Conservation (phyloP, 441 rosid genomes). For the Daphne laureola region DNA sequence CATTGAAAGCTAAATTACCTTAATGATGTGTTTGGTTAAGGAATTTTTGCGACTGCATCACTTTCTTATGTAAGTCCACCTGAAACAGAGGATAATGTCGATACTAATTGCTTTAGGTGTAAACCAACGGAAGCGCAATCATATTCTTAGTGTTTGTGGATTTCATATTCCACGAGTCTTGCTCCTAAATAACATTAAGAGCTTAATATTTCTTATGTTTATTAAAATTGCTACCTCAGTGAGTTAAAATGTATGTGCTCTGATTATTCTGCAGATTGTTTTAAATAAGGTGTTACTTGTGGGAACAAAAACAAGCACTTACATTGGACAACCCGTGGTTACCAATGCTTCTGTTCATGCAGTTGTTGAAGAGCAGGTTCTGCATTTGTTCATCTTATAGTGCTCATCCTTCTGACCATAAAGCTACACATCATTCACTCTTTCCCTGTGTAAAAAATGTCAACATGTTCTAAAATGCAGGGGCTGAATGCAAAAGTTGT, state of each 20-base stretch:
- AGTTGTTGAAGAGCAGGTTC: slow-evolving; percentile 84
- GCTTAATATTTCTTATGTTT: no score
- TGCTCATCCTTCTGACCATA: slow-evolving; percentile 3
- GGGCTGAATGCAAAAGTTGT: slow-evolving; percentile 73
- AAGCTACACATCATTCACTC: background rate
- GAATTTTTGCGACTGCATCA: no score
- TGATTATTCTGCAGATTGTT: slow-evolving; percentile 39
- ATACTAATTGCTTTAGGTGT: no score
- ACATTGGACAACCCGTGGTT: slow-evolving; percentile 85
- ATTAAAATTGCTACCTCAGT: no score
- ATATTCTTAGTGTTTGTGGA: no score
- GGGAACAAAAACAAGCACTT: slow-evolving; percentile 74
- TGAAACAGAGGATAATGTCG: no score
- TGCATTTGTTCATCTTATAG: background rate
- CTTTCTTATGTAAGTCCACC: no score
- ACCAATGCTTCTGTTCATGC: slow-evolving; percentile 95
- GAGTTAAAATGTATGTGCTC: background rate
- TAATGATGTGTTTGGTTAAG: no score
- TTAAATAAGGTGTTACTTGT: slow-evolving; percentile 90
- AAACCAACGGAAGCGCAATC: no score
- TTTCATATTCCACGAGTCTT: no score
- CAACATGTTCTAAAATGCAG: slow-evolving; percentile 28
- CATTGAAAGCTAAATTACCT: no score
- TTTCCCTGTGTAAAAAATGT: background rate
- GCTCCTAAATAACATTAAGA: no score